phyloP scores from a whole-genome alignment of 345 rosid species.

The Citrus hindsii region DNA sequence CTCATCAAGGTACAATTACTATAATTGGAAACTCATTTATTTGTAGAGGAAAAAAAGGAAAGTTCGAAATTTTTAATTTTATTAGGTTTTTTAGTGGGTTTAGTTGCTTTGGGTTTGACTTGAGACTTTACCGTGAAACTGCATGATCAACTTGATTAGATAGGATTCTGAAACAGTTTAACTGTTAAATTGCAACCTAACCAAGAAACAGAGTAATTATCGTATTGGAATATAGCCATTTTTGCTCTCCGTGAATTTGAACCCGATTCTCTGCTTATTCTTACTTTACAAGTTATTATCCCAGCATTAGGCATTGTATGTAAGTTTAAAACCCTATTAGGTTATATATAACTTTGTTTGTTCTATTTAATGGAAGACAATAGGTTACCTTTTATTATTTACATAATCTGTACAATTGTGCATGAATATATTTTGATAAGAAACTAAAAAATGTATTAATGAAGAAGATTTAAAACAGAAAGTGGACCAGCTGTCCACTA shows the following conservation, averaged over 20 bases:
- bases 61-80: background rate
- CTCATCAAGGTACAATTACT: constrained; percentile 68
- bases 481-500: too few species aligned
- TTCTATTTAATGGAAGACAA: background rate
- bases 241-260: background rate
- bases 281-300: background rate
- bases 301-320: background rate
- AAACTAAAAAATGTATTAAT: too few species aligned
- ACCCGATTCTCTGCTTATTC: background rate
- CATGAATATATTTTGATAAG: too few species aligned
- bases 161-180: too few species aligned
- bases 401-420: too few species aligned
- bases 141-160: background rate
- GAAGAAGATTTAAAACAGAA: too few species aligned
- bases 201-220: too few species aligned
- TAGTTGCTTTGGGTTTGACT: constrained; percentile 3
- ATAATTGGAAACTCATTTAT: background rate
- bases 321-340: background rate
- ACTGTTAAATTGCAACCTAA: too few species aligned
- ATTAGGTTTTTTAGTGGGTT: background rate
- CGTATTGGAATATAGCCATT: background rate
- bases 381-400: background rate
- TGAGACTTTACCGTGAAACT: background rate
- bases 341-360: background rate
- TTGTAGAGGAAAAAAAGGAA: background rate